These are phyloP conservation scores for Cucurbita ficifolia DNA, from an alignment of 306 rosid genomes.

Conservation along the genomic window DNA sequence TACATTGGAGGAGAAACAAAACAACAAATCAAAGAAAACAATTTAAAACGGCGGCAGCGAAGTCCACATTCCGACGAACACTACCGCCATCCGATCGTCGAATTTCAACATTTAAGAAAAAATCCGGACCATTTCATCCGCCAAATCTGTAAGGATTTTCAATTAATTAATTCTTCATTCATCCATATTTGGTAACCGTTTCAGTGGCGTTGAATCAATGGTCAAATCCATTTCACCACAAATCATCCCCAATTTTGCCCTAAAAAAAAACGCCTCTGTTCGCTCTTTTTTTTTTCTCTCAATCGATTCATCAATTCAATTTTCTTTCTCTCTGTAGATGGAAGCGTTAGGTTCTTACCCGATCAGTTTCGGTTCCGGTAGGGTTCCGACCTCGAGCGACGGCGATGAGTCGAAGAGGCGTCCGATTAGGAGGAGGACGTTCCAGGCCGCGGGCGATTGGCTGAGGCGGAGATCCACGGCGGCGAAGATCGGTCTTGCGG, in stretches of 20 bases:
- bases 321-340: not conserved
- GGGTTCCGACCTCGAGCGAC: not conserved
- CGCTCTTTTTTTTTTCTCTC: not conserved
- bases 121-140: not conserved
- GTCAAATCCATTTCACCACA: not conserved
- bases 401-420: not conserved
- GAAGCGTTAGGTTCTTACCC: not conserved
- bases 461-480: conserved; percentile 29
- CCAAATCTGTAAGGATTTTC: not conserved
- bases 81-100: not conserved
- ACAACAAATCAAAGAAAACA: not conserved
- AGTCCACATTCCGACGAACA: not conserved
- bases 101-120: not conserved
- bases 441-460: conserved; percentile 22
- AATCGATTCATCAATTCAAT: not conserved
- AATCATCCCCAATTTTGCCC: not conserved
- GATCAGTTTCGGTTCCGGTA: not conserved
- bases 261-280: not conserved
- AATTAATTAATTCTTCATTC: not conserved
- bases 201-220: not conserved
- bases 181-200: not conserved
- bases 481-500: conserved; percentile 31
- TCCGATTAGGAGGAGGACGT: not conserved
- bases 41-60: not conserved
- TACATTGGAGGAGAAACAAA: no score